Percentiles rank a stretch among this genome's conserved stretches.
phyloP scores from a whole-genome alignment of 2,329 filamentous ascomycete genomes.

The Colletotrichum noveboracense region DNA sequence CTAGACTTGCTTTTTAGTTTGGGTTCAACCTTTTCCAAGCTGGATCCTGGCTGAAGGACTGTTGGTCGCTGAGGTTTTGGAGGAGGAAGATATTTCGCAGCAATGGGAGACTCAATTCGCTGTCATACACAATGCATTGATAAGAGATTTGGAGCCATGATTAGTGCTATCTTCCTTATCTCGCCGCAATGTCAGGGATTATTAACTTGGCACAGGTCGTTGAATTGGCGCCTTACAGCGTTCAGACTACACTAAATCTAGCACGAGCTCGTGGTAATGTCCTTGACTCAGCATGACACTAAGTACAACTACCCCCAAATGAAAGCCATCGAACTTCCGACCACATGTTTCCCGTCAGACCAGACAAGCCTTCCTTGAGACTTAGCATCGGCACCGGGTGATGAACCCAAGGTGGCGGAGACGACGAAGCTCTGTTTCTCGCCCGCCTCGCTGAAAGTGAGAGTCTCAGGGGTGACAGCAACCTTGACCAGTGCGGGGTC shows the following conservation, averaged over 20 bases:
- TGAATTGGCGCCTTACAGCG: neutral
- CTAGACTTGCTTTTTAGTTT: neutral
- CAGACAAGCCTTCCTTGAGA: conserved; percentile 11
- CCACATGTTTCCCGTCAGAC: conserved; percentile 16
- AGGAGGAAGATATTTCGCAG: neutral
- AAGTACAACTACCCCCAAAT: neutral
- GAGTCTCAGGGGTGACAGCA: neutral
- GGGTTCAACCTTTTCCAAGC: neutral
- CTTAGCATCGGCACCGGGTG: neutral
- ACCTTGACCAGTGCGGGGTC: neutral
- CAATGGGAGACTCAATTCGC: neutral
- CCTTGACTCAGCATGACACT: neutral
- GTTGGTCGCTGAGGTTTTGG: neutral
- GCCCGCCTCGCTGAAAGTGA: neutral
- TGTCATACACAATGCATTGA: neutral
- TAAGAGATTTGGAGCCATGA: neutral
- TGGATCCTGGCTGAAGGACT: neutral
- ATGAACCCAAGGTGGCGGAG: neutral
- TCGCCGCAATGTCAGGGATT: neutral
- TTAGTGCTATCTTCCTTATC: neutral
- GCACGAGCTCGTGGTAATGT: neutral
- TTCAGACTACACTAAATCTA: neutral
- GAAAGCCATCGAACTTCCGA: conserved; percentile 8
- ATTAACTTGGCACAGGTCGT: neutral
- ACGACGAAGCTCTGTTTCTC: neutral